These are phyloP conservation scores for Taiozyma sp. DNA, from an alignment of 1,139 yeast genomes.

Conservation along the genomic window DNA sequence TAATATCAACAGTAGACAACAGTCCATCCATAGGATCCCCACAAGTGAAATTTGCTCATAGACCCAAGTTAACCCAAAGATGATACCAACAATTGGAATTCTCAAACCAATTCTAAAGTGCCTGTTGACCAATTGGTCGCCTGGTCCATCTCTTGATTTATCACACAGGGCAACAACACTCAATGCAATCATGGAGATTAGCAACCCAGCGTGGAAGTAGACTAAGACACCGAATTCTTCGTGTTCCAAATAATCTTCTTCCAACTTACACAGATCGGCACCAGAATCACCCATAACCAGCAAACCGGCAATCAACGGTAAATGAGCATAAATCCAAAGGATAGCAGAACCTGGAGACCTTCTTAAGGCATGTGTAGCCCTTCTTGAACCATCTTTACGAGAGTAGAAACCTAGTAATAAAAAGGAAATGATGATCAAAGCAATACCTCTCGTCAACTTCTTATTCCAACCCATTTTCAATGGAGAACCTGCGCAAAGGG, in stretches of 20 bases:
- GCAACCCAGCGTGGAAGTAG: constrained; percentile 18
- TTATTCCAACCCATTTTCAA: constrained; percentile 43
- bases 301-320: constrained; percentile 48
- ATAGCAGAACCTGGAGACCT: constrained; percentile 44
- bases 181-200: constrained; percentile 13
- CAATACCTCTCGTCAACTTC: constrained; percentile 44
- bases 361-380: constrained; percentile 53
- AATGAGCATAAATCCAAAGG: constrained; percentile 44
- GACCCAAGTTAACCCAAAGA: constrained; percentile 18
- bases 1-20: constrained; percentile 11
- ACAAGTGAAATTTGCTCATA: constrained; percentile 9
- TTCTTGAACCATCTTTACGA: constrained; percentile 46
- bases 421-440: constrained; percentile 48
- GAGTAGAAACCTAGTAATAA: constrained; percentile 49
- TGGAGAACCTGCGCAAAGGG: constrained; percentile 48
- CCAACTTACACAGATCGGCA: constrained; percentile 38
- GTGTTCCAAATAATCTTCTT: constrained; percentile 7
- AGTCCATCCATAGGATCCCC: constrained; percentile 19
- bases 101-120: constrained; percentile 17
- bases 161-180: constrained; percentile 14
- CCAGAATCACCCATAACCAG: constrained; percentile 63
- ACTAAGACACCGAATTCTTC: constrained; percentile 19
- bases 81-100: constrained; percentile 18
- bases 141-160: constrained; percentile 12
- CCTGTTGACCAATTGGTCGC: constrained; percentile 8